Conservation (phyloP, 148 eudicot species). For the Heliosperma pusillum region DNA sequence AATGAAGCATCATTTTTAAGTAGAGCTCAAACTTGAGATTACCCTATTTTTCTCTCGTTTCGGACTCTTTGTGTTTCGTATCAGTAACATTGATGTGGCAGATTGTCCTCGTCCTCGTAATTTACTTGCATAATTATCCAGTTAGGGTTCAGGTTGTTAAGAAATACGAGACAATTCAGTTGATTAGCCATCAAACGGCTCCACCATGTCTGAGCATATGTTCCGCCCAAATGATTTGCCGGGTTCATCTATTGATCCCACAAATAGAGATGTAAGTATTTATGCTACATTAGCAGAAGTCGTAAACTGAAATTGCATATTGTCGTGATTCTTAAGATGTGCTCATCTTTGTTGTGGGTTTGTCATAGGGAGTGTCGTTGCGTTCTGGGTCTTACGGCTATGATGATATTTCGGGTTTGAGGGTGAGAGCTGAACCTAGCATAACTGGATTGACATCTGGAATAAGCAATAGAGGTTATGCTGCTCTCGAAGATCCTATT, state of each 20-base stretch:
- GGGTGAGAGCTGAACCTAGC: conserved; percentile 41
- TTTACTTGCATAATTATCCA: not conserved
- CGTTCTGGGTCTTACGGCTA: conserved; percentile 51
- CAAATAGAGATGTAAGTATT: conserved; percentile 37
- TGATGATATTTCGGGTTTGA: conserved; percentile 37
- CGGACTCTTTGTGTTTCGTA: not conserved
- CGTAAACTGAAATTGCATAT: not conserved
- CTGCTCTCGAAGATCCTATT: conserved; percentile 42
- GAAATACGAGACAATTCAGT: conserved; percentile 18
- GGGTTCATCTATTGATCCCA: conserved; percentile 31
- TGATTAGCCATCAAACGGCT: conserved; percentile 9
- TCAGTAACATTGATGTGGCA: not conserved
- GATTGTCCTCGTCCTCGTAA: not conserved
- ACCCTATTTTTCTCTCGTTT: not conserved
- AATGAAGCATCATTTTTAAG: not conserved
- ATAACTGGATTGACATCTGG: no score
- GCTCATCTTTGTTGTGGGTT: conserved; percentile 10
- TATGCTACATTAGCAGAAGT: conserved; percentile 8
- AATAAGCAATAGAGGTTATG: conserved; percentile 42
- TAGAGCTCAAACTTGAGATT: not conserved
- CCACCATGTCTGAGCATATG: conserved; percentile 32
- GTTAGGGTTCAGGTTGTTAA: not conserved
- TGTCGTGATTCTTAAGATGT: not conserved
- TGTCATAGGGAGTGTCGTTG: conserved; percentile 37
- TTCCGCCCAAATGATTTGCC: conserved; percentile 25